phyloP scores from a whole-genome alignment of 1,284 basidiomycete genomes.

The Marasmius fiardii region DNA sequence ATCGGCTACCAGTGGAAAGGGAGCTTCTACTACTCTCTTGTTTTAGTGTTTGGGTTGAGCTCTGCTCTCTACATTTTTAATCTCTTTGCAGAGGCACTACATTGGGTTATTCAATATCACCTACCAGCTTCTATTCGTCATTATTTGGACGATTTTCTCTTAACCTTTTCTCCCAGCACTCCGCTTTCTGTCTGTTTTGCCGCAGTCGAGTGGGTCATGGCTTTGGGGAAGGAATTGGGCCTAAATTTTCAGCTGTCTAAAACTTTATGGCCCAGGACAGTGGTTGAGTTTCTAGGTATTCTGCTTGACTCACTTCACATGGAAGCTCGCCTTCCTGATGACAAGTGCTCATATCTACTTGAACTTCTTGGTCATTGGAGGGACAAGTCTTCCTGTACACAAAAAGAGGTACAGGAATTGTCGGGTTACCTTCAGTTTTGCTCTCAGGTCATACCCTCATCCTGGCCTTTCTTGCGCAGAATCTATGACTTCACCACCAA shows the following conservation, averaged over 20 bases:
- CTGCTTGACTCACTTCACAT: constrained; percentile 27
- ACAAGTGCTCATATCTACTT: constrained; percentile 22
- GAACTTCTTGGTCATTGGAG: constrained; percentile 17
- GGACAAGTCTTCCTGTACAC: constrained; percentile 6
- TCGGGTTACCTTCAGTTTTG: constrained; percentile 24
- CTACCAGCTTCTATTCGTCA: constrained; percentile 19
- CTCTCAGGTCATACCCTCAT: constrained; percentile 29
- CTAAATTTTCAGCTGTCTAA: constrained; percentile 26
- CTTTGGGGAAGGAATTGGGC: constrained; percentile 20
- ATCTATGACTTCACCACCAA: constrained; percentile 22
- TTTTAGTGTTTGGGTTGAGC: too few species aligned
- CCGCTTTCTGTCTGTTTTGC: neutral
- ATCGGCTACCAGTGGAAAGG: too few species aligned
- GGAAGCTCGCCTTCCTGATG: constrained; percentile 27
- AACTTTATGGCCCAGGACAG: constrained; percentile 18
- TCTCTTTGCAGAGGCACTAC: too few species aligned
- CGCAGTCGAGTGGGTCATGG: constrained; percentile 24
- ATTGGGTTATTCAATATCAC: constrained; percentile 26
- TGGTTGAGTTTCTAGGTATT: constrained; percentile 28
- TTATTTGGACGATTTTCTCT: constrained; percentile 19
- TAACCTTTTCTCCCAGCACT: constrained; percentile 14
- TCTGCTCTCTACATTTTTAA: too few species aligned
- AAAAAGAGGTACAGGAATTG: constrained; percentile 24
- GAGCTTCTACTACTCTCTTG: too few species aligned
- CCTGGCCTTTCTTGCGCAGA: too few species aligned